These are phyloP conservation scores for Zymoseptoria brevis DNA, from an alignment of 2,329 filamentous ascomycete genomes.

Conservation along the genomic window DNA sequence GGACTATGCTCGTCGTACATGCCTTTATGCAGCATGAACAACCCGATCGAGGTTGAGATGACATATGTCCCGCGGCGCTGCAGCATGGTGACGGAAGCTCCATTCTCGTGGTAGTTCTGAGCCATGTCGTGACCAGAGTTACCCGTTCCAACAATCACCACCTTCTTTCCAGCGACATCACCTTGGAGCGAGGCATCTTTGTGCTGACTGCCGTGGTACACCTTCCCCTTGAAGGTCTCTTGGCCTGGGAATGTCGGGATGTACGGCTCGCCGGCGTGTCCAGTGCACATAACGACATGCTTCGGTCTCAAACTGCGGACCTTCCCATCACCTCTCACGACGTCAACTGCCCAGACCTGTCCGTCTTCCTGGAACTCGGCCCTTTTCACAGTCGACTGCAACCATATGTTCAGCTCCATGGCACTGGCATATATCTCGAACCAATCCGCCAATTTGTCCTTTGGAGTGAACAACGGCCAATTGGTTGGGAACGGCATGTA, in stretches of 20 bases:
- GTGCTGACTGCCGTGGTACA: slow-evolving; percentile 6
- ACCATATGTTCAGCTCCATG: slow-evolving; percentile 64
- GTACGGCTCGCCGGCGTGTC: slow-evolving; percentile 59
- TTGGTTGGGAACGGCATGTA: slow-evolving; percentile 56
- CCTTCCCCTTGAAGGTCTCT: slow-evolving; percentile 49
- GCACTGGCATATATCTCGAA: slow-evolving; percentile 57
- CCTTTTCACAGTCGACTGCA: slow-evolving; percentile 41
- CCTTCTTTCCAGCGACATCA: slow-evolving; percentile 33
- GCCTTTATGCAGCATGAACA: slow-evolving; percentile 42
- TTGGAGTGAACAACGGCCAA: slow-evolving; percentile 64
- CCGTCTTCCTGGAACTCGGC: slow-evolving; percentile 41
- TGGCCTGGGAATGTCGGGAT: slow-evolving; percentile 42
- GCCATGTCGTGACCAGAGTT: slow-evolving; percentile 46
- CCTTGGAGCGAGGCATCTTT: slow-evolving; percentile 5
- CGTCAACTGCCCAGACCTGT: slow-evolving; percentile 48
- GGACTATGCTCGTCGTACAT: slow-evolving; percentile 47
- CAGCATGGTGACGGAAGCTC: slow-evolving; percentile 60
- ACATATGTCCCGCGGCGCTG: slow-evolving; percentile 61
- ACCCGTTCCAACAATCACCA: slow-evolving; percentile 43
- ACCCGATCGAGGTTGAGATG: slow-evolving; percentile 48
- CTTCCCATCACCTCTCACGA: slow-evolving; percentile 36
- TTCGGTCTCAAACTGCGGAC: slow-evolving; percentile 52
- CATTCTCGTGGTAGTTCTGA: slow-evolving; percentile 51
- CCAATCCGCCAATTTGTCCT: slow-evolving; percentile 55
- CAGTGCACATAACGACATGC: slow-evolving; percentile 60